Percentiles rank a stretch among this genome's conserved stretches.
Evolutionary conservation across 2,329 filamentous ascomycete species (phyloP).

Genomic region (Graphilbum sp.): DNA sequence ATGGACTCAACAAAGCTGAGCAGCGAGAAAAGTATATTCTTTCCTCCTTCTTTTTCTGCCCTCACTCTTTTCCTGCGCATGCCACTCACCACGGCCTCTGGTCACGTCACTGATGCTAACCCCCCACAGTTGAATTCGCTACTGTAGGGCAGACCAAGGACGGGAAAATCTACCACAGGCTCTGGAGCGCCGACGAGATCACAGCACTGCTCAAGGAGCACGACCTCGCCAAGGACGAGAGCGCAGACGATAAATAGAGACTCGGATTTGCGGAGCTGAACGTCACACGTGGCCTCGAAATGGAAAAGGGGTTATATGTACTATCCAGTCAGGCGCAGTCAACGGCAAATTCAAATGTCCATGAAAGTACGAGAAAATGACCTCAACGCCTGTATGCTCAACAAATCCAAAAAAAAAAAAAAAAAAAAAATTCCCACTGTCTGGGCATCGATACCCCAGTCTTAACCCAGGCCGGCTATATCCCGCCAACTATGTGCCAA

Average conservation of each 20-base stretch:
- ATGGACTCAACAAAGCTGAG: conserved; percentile 99
- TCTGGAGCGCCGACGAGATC: conserved; percentile 96
- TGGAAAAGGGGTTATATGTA: too few species aligned
- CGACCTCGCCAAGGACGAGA: conserved; percentile 77
- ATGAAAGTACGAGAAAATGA: too few species aligned
- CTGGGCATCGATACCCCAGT: too few species aligned
- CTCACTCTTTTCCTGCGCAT: not conserved
- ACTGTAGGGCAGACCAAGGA: conserved; percentile 91
- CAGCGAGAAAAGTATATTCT: conserved; percentile 85
- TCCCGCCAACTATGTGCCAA: too few species aligned
- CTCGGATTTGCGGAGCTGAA: too few species aligned
- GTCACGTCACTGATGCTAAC: conserved; percentile 1
- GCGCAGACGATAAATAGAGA: conserved; percentile 44
- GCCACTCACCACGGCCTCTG: not conserved
- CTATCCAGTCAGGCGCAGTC: too few species aligned
- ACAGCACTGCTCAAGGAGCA: conserved; percentile 88
- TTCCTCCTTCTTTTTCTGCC: not conserved
- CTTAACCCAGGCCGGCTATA: too few species aligned
- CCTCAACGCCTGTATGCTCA: too few species aligned
- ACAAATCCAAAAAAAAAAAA: too few species aligned
- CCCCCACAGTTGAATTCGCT: conserved; percentile 75
- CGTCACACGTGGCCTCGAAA: too few species aligned
- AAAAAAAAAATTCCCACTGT: too few species aligned
- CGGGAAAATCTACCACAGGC: conserved; percentile 93
- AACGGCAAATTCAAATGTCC: too few species aligned